Conservation (phyloP, 768 basidiomycete species). For the Mycena maculata region DNA sequence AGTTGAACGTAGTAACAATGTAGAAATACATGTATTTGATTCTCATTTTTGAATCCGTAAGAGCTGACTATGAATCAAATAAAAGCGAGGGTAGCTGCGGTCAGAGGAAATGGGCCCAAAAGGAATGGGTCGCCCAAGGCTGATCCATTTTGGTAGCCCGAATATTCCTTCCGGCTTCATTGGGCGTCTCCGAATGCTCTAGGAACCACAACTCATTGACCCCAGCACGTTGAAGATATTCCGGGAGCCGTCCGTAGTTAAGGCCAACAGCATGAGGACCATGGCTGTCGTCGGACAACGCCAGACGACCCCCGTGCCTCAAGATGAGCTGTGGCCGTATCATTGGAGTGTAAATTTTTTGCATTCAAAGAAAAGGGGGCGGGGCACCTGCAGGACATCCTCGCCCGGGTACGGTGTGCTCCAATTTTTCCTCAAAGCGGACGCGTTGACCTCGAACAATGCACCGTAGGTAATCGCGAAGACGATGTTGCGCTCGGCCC, state of each 20-base stretch:
- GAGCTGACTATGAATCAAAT: no score
- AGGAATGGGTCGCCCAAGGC: slow-evolving; percentile 68
- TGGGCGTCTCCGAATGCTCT: slow-evolving; percentile 51
- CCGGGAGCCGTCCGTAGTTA: slow-evolving; percentile 76
- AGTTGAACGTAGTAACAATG: no score
- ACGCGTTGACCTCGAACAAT: slow-evolving; percentile 92
- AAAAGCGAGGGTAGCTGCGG: no score
- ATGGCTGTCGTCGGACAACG: slow-evolving; percentile 96
- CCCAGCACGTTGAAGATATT: slow-evolving; percentile 72
- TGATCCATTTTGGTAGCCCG: slow-evolving; percentile 58
- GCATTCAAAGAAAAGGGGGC: slow-evolving; percentile 21
- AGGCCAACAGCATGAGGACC: slow-evolving; percentile 89
- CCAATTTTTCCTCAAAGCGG: slow-evolving; percentile 95
- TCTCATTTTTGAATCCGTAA: no score
- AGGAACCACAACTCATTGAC: slow-evolving; percentile 78
- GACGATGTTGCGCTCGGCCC: slow-evolving; percentile 79
- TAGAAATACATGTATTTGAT: no score
- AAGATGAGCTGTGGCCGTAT: slow-evolving; percentile 69
- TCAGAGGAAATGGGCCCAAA: slow-evolving; percentile 59
- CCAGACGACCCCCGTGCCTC: slow-evolving; percentile 75
- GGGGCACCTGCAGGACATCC: slow-evolving; percentile 77
- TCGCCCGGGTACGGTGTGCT: slow-evolving; percentile 81
- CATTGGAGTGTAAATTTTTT: slow-evolving; percentile 12
- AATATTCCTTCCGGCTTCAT: slow-evolving; percentile 59
- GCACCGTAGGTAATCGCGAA: slow-evolving; percentile 86